phyloP scores from a whole-genome alignment of 75 land plant species.

The Picea glauca region DNA sequence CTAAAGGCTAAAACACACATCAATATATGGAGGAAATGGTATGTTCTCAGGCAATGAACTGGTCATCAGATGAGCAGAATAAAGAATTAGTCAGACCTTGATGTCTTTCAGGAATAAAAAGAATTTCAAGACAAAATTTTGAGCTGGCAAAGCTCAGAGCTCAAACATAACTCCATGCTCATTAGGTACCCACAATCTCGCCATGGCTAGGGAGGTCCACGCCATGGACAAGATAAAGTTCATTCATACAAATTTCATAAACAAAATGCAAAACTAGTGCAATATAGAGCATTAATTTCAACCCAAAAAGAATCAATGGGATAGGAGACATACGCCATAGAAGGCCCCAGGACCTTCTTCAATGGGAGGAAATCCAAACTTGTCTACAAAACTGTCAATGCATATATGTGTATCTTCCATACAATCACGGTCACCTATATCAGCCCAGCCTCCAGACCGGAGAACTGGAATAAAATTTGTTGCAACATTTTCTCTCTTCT shows the following conservation, averaged over 20 bases:
- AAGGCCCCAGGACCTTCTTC: constrained; percentile 53
- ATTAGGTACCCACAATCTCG: too few relatives aligned
- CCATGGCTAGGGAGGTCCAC: neutral
- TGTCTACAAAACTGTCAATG: constrained; percentile 57
- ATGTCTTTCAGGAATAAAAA: neutral
- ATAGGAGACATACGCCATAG: constrained; percentile 63
- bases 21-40: too few relatives aligned
- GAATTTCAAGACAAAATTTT: too few relatives aligned
- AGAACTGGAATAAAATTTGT: too few relatives aligned
- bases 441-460: constrained; percentile 88
- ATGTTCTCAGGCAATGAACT: neutral
- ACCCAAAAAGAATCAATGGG: neutral
- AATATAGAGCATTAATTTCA: neutral
- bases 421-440: constrained; percentile 56
- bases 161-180: too few relatives aligned
- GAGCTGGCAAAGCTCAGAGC: too few relatives aligned
- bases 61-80: neutral
- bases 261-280: neutral
- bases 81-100: neutral
- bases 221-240: neutral
- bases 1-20: too few relatives aligned
- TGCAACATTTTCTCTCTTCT: too few relatives aligned
- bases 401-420: constrained; percentile 95
- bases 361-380: constrained; percentile 26
- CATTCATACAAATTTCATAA: neutral